A percentile compares a stretch with the other conserved stretches of the same genome.
Evolutionary conservation across 768 basidiomycete genomes (phyloP).

Genomic region (Harrya chromipes): DNA sequence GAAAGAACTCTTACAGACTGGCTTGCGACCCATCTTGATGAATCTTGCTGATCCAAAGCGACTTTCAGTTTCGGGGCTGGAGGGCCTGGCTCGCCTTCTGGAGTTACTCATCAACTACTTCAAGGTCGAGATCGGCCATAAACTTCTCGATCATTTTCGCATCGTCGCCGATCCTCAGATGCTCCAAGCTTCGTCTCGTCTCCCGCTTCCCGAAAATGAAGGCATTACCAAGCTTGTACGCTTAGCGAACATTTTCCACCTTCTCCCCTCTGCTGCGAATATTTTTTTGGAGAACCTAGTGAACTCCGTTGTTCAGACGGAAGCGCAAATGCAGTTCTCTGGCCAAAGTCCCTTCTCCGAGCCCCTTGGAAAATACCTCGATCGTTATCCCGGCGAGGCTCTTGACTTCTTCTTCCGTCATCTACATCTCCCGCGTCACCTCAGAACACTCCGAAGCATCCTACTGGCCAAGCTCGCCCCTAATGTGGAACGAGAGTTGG

Average conservation of each 20-base stretch:
- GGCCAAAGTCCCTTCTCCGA: slow-evolving; percentile 89
- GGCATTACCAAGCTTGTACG: slow-evolving; percentile 90
- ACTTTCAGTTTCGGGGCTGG: slow-evolving; percentile 85
- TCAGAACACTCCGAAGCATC: slow-evolving; percentile 82
- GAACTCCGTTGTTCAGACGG: slow-evolving; percentile 86
- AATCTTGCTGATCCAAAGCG: slow-evolving; percentile 96
- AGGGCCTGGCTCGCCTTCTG: slow-evolving; percentile 90
- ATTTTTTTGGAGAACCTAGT: slow-evolving; percentile 89
- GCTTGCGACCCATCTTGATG: slow-evolving; percentile 94
- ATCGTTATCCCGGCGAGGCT: slow-evolving; percentile 85
- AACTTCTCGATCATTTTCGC: slow-evolving; percentile 94
- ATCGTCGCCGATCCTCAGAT: slow-evolving; percentile 88
- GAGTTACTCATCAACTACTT: slow-evolving; percentile 98
- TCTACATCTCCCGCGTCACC: slow-evolving; percentile 71
- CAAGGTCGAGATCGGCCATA: slow-evolving; percentile 98
- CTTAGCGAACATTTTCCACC: slow-evolving; percentile 96
- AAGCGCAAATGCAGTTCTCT: slow-evolving; percentile 88
- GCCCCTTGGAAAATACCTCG: slow-evolving; percentile 85
- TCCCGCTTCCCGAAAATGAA: slow-evolving; percentile 83
- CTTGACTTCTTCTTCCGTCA: slow-evolving; percentile 81
- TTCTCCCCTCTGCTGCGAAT: slow-evolving; percentile 90
- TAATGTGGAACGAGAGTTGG: slow-evolving; percentile 64
- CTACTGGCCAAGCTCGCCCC: slow-evolving; percentile 78
- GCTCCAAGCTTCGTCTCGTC: slow-evolving; percentile 72
- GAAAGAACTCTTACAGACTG: slow-evolving; percentile 92